Base-by-base conservation (phyloP, 139 green algal species). In the Asterochloris sp. region DNA sequence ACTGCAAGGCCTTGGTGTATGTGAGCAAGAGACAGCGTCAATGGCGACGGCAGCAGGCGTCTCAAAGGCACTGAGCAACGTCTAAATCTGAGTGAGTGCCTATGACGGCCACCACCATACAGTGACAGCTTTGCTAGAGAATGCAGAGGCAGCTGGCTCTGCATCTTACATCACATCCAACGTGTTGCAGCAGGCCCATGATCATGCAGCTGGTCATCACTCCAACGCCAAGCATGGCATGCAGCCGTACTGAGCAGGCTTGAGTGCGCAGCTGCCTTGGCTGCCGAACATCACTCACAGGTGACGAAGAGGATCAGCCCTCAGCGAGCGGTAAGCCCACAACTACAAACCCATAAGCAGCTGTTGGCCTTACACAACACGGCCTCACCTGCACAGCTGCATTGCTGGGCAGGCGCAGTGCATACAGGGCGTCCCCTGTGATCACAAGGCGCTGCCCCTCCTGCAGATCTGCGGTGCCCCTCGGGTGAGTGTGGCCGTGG, bases 381-480 rank as follows among this genome's bases (percentile, higher is more conserved):
- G 12, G 26, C 71, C 23, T 67, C 0, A 82, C 78, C 78, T 75
- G 78, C 11, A 62, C 78, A 47, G 62, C 19, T 14, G 62, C 28
- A 63, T 66, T 63, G 27, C 27, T 27, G 29, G 78, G 78, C 38
- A 66, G 69, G 26, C 69, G 62, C 14, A 82, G 2, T 26, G 78
- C 78, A 74, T 82, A 29, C 26, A 74, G 73, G 16, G 78, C 78
- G 15, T 82, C 63, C 19, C 78, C 78, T 21, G 28, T 73, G 63
- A 82, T 82, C 16, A 63, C 28, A 61, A 82, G 63, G 61, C 73
- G 62, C 15, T 74, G 62, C 15, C 78, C 78, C n/a, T 82, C 63
- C 63, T 74, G 61, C 60, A 82, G 63, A 13, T 82, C 78, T 74
- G 78, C 78, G 54, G 78, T 29, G 11, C 61, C 62, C 11, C 27